Percentiles rank a stretch among this genome's conserved stretches.
These are phyloP conservation scores for Gloeopeniophorella convolvens DNA, from an alignment of 768 basidiomycete genomes.

Conservation along the genomic window DNA sequence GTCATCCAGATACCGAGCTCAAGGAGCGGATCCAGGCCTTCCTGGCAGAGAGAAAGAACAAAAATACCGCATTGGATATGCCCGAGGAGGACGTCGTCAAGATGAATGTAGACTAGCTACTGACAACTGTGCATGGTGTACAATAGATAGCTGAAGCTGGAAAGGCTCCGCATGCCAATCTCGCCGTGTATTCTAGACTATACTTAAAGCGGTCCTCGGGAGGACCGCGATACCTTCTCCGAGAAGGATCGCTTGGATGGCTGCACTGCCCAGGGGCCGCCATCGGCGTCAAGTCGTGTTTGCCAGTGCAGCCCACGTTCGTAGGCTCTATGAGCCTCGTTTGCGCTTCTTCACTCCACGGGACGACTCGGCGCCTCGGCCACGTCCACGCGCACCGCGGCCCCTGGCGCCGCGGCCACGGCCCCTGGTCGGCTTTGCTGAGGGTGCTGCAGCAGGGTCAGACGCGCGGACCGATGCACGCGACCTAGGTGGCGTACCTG, in stretches of 20 bases:
- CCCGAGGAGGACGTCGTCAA: conserved; percentile 18
- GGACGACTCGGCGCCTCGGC: conserved; percentile 7
- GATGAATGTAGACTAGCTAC: conserved; percentile 17
- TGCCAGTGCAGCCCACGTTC: not conserved
- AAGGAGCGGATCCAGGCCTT: conserved; percentile 71
- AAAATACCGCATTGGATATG: conserved; percentile 25
- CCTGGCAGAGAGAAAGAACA: conserved; percentile 48
- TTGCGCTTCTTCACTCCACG: conserved; percentile 15
- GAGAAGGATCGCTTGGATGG: not conserved
- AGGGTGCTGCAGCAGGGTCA: conserved; percentile 8
- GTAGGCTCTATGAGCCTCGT: not conserved
- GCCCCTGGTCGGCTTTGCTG: conserved; percentile 9
- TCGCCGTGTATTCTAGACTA: not conserved
- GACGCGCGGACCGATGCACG: not conserved
- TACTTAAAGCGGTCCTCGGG: not conserved
- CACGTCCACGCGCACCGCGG: conserved; percentile 13
- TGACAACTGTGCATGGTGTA: not conserved
- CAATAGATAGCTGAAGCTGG: conserved; percentile 2
- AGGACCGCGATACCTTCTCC: not conserved
- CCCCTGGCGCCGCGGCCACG: conserved; percentile 10
- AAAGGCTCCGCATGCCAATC: not conserved
- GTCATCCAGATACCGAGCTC: conserved; percentile 51
- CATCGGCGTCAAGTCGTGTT: no score
- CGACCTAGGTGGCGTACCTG: not conserved
- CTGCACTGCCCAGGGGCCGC: not conserved